Evolutionary conservation across 352 stramenopile genomes (phyloP).

Genomic region (Globisporangium yorkense): DNA sequence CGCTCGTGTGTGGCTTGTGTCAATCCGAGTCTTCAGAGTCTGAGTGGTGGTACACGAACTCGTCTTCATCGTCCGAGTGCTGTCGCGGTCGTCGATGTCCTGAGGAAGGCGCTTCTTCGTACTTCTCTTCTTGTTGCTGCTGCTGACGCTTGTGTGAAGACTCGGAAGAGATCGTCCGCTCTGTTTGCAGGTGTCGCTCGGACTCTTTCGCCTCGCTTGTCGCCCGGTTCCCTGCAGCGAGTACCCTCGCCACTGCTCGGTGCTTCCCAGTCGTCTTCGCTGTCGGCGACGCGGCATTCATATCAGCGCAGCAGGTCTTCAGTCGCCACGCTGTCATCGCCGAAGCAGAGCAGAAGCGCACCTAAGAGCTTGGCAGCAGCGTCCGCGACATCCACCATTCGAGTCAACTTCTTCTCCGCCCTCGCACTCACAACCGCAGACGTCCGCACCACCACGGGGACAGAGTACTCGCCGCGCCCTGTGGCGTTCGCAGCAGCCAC

Average conservation of each 20-base stretch:
- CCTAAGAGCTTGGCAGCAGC: constrained; percentile 8
- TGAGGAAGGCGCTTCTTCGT: too few species aligned
- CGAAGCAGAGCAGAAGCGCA: neutral
- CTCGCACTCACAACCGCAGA: neutral
- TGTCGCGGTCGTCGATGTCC: too few species aligned
- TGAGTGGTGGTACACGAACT: constrained; percentile 4
- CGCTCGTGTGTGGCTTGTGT: too few species aligned
- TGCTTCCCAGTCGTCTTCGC: too few species aligned
- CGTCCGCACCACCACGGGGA: constrained; percentile 6
- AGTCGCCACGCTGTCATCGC: too few species aligned
- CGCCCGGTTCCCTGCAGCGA: neutral
- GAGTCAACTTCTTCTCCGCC: constrained; percentile 2
- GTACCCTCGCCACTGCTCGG: neutral
- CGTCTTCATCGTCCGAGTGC: neutral
- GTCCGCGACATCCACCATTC: neutral
- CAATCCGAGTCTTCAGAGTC: neutral
- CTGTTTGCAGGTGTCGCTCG: neutral
- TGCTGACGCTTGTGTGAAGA: neutral
- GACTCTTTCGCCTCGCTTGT: constrained; percentile 1
- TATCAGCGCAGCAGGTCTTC: too few species aligned
- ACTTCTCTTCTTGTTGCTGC: too few species aligned
- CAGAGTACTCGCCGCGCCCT: constrained; percentile 17
- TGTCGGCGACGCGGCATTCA: too few species aligned
- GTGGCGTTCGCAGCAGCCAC: constrained; percentile 9
- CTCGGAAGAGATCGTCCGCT: too few species aligned